Evolutionary conservation across 1,284 basidiomycete species (phyloP), one percentile per base, ranked within the genome.

Genomic region (Anthracocystis walkeri): DNA sequence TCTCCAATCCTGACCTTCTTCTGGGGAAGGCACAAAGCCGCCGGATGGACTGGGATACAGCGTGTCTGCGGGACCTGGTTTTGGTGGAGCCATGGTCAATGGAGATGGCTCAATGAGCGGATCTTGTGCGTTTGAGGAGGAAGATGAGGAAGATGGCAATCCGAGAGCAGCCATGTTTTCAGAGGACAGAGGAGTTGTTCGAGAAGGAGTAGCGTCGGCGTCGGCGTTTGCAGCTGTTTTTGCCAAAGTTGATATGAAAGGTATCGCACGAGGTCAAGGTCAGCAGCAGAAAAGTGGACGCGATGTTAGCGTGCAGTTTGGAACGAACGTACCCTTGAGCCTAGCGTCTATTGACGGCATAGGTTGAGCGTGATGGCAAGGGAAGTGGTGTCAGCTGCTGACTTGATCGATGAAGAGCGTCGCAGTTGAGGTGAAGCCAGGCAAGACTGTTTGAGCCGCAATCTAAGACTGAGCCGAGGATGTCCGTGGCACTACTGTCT

Each of bases 1-100:
- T n/a, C 70, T 58, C 77, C 77, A 78, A 53, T 78, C 77, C 46
- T 75, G 69, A 11, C 76, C 76, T 44, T 78, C 76, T 29, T 78
- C 77, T 3, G 77, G 77, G 3, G 74, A 69, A 18, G 77, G 77
- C 4, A 78, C 77, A 48, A 78, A 78, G 20, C 77, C 77, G 18
- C 77, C 77, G 3, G 77, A 78, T 4, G 77, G 77, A 20, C 72
- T 75, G 0, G 77, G 77, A 35, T 76, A 78, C n/a, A 78, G 69
- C 12, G 77, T 77, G 21, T 78, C 73, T 29, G 68, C 72, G 14
- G 77, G 74, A 2, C 63, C 58, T 4, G 75, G 73, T 35, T 78
- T 78, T 0, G 75, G 75, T 10, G 75, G 75, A 21, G 75, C 75
- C 51, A 77, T 55, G 23, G 70, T 77, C 40, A 73, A 48, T 0